These are phyloP conservation scores for Rauvolfia tetraphylla DNA, from an alignment of 257 asterid genomes.

Conservation along the genomic window DNA sequence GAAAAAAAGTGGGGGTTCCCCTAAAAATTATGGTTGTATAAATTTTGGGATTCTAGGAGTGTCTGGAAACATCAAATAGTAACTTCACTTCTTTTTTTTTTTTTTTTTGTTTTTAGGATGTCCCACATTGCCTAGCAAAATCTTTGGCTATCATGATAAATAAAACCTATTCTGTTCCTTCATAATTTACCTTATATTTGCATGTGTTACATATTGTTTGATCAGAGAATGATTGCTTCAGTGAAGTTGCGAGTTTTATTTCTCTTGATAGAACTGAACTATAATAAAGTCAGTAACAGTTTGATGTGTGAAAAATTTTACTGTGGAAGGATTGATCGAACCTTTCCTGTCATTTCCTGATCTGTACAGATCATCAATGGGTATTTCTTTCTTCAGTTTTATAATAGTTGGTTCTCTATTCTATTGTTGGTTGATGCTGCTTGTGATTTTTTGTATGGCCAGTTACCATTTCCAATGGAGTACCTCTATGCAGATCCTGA, in stretches of 20 bases:
- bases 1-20: neutral
- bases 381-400: neutral
- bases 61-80: neutral
- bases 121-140: too few species aligned
- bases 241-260: neutral
- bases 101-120: neutral
- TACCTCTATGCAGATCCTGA: constrained; percentile 82
- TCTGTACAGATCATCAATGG: neutral
- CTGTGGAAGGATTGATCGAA: neutral
- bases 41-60: neutral
- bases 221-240: neutral
- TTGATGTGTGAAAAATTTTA: neutral
- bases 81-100: neutral
- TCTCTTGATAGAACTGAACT: neutral
- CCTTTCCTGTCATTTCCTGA: neutral
- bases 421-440: constrained; percentile 15
- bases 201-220: neutral
- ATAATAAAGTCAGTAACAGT: neutral
- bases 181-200: neutral
- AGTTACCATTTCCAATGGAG: constrained; percentile 87
- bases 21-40: neutral
- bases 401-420: neutral
- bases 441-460: constrained; percentile 19
- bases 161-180: neutral
- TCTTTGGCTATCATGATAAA: neutral